Evolutionary conservation across 2,329 filamentous ascomycete genomes (phyloP), one percentile per base, ranked within the genome.

Genomic region (Uncinocarpus reesii): DNA sequence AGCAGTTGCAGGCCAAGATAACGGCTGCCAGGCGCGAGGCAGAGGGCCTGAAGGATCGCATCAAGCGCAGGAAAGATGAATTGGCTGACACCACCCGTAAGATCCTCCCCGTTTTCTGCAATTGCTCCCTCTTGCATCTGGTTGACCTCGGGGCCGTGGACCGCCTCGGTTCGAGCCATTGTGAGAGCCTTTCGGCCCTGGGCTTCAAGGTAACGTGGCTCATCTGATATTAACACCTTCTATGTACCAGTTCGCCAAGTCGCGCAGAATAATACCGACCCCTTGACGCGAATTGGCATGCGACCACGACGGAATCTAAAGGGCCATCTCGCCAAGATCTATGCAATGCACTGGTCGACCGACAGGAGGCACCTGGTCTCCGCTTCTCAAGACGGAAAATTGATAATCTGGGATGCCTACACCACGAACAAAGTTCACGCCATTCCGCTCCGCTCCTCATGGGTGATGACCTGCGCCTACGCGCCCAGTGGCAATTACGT

Each of bases 401-500:
- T 98, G 58, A 98, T 98, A 70, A 96, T 98, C 65, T 98, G 92
- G 92, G 92, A 98, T 68, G 92, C 92, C 51, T 98, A 98, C 74
- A 96, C 90, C 56, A 96, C 92, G 54, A 96, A 98, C 77, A 98
- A 98, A 71, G 92, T 98, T 53, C 92, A 98, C 71, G 92, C 92
- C 67, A 96, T 98, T 60, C 92, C 92, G 28, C 77, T 98, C 51
- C 83, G 92, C 56, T 96, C 92, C 11, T 98, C 92, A 11, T 98
- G 92, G 92, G 92, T 98, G 70, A 98, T 98, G 92, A 98, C 92
- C 57, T 98, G 92, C 78, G 92, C 92, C 64, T 98, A 98, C 68
- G 90, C 92, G 53, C 92, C 92, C 10, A 95, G 88, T 64, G 92
- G 92, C 49, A 98, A 98, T 74, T 98, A 90, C 66, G 92, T 98